Evolutionary conservation across 2,329 filamentous ascomycete genomes (phyloP).

Genomic region (Triangularia setosa): DNA sequence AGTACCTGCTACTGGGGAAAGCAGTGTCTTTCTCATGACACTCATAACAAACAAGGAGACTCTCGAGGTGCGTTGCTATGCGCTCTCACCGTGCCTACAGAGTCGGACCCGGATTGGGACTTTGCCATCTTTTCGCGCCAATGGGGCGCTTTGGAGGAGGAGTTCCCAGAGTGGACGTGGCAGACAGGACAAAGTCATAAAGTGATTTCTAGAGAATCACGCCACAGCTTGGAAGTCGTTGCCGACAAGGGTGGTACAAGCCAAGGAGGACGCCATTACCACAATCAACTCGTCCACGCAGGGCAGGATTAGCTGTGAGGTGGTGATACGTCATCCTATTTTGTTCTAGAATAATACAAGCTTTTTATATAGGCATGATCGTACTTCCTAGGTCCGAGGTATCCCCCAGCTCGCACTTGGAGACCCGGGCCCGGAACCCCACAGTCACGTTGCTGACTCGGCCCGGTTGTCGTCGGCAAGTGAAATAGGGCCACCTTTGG

Average conservation of each 20-base stretch:
- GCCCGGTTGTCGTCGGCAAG: neutral
- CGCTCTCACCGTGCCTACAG: constrained; percentile 13
- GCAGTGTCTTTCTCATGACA: neutral
- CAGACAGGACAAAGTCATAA: constrained; percentile 8
- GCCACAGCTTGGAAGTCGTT: constrained; percentile 7
- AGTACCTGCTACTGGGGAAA: constrained; percentile 9
- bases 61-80: constrained; percentile 1
- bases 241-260: constrained; percentile 1
- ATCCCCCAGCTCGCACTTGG: neutral
- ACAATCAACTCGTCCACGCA: constrained; percentile 3
- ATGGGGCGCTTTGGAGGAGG: neutral
- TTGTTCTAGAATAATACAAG: constrained; percentile 14
- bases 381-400: neutral
- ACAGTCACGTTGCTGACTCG: neutral
- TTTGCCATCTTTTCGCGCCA: constrained; percentile 14
- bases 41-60: neutral
- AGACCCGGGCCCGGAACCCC: neutral
- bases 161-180: neutral
- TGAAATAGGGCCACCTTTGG: neutral
- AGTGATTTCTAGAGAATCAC: neutral
- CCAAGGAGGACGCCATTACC: constrained; percentile 1
- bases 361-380: neutral
- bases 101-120: constrained; percentile 9
- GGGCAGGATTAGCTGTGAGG: constrained; percentile 9
- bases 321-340: constrained; percentile 16